Base-by-base conservation (phyloP, 805 yeast species). In the Starmerella potacharoeniae region DNA sequence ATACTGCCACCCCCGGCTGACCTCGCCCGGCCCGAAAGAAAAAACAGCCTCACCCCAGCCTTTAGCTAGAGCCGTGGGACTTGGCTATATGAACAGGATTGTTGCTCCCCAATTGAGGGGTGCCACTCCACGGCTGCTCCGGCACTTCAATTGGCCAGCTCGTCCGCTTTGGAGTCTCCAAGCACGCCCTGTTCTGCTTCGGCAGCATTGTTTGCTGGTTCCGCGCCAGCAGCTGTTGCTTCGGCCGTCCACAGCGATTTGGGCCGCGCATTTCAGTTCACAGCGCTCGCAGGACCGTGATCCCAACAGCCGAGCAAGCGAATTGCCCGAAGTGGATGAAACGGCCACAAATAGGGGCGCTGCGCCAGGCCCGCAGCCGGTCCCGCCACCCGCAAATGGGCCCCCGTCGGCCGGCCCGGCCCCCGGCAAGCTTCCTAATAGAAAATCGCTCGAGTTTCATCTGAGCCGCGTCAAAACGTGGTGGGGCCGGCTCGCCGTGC, bases 381-480 rank as follows among this genome's bases (percentile, higher is more conserved):
- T 10, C 35, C 16, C 47, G 16, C 16, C 35, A 22, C 22, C 22
- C 22, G 22, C 22, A 22, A 22, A 22, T 22, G 22, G 28, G 28
- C 11, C 33, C 33, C 33, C 37, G 48, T 37, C 37, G 22, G 37
- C 36, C 13, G 37, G n/a, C 1, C 11, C 5, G 13, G 7, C 37
- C 14, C 30, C 36, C 2, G 37, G n/a, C 9, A 30, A 31, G 29
- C 11, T 14, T 17, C 28, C 29, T 29, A 47, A 29, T 16, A 50
- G 58, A 1, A 45, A 36, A 11, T 63, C 73, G 5, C 65, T 69
- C 47, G 78, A 74, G 46, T 72, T 72, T 43, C 69, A 73, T 48
- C 65, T 79, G n/a, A 71, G 74, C 3, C 71, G 71, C 7, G 74
- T 80, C 0, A 71, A 71, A 6, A 69, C 74, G 6, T 56, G 71